A percentile compares a stretch with the other conserved stretches of the same genome.
These are phyloP conservation scores for Geosmithia flava DNA, from an alignment of 2,329 filamentous ascomycete species.

Conservation along the genomic window DNA sequence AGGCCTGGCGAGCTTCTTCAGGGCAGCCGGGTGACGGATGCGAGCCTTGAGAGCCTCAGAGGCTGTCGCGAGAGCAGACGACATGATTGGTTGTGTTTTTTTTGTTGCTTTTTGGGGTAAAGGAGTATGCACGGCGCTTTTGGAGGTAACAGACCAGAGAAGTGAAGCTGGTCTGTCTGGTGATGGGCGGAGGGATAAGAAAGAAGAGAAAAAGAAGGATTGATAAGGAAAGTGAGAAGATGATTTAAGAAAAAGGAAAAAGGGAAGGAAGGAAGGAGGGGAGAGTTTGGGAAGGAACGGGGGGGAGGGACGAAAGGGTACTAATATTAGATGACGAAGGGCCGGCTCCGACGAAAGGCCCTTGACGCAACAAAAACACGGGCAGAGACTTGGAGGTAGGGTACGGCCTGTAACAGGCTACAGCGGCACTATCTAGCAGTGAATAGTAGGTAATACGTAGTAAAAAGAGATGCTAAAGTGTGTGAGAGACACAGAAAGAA, in stretches of 20 bases:
- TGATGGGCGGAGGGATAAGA: too few relatives aligned
- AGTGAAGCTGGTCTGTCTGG: not conserved
- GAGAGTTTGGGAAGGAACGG: too few relatives aligned
- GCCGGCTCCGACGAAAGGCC: too few relatives aligned
- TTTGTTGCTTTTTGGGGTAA: not conserved
- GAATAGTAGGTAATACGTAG: too few relatives aligned
- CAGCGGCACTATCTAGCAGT: too few relatives aligned
- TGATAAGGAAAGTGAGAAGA: not conserved
- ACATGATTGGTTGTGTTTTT: slow-evolving; percentile 19
- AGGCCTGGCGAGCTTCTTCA: slow-evolving; percentile 67
- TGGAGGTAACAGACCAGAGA: not conserved
- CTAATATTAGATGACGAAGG: too few relatives aligned
- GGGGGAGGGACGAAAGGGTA: too few relatives aligned
- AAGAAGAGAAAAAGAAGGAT: not conserved
- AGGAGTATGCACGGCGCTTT: not conserved
- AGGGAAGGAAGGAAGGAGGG: not conserved
- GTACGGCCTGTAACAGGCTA: too few relatives aligned
- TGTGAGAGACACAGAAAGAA: not conserved
- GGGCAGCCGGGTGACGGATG: slow-evolving; percentile 61
- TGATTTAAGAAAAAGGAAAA: not conserved
- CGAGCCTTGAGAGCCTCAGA: slow-evolving; percentile 67
- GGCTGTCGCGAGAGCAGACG: slow-evolving; percentile 33
- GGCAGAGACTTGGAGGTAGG: too few relatives aligned
- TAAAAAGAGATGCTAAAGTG: too few relatives aligned
- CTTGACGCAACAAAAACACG: too few relatives aligned